These are phyloP conservation scores for Maudiozyma saulgeensis DNA, from an alignment of 805 yeast genomes.

Conservation along the genomic window DNA sequence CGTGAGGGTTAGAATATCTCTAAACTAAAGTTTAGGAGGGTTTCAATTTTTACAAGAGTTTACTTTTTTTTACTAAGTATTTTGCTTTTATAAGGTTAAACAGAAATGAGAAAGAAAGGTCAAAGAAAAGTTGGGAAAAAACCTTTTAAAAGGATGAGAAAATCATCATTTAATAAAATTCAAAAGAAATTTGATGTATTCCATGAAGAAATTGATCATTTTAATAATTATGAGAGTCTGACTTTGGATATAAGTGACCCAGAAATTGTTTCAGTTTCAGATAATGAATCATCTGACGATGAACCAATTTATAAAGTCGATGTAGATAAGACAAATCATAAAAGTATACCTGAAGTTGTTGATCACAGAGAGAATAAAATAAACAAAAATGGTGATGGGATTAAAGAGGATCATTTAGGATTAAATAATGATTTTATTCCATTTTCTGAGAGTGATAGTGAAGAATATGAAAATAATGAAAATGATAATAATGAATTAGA, in stretches of 20 bases:
- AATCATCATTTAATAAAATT: constrained; percentile 25
- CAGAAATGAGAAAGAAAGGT: constrained; percentile 1
- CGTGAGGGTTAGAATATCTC: too few species aligned
- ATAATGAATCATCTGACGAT: background rate
- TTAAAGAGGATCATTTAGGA: constrained; percentile 11
- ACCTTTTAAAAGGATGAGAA: constrained; percentile 19
- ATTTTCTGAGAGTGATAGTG: constrained; percentile 26
- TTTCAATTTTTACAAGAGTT: background rate
- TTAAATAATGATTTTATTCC: constrained; percentile 37
- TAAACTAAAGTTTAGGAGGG: background rate
- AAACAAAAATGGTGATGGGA: constrained; percentile 2
- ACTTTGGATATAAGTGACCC: constrained; percentile 11
- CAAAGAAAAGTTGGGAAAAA: background rate
- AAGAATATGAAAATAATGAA: constrained; percentile 2
- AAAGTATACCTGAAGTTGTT: background rate
- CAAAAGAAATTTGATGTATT: constrained; percentile 24
- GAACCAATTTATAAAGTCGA: background rate
- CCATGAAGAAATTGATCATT: constrained; percentile 16
- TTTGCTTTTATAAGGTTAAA: background rate
- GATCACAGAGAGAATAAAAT: background rate
- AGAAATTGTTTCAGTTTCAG: constrained; percentile 3
- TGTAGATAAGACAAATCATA: constrained; percentile 1
- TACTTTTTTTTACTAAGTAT: background rate
- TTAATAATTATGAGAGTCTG: constrained; percentile 23
- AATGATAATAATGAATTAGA: background rate